Base-by-base conservation (phyloP, 2,329 filamentous ascomycete genomes). In the Aspergillus ustus region DNA sequence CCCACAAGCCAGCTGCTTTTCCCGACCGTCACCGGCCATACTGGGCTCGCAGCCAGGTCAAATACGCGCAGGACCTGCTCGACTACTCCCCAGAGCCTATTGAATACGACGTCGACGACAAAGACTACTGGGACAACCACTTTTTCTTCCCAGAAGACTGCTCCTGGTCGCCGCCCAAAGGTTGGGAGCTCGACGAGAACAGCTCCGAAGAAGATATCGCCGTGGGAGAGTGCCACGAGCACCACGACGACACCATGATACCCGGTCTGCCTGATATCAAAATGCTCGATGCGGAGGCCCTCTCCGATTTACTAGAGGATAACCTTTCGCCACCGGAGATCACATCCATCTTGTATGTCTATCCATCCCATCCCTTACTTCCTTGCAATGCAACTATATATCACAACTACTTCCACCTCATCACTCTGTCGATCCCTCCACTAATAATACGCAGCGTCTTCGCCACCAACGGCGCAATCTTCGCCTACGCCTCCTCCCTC, bases 81-180 rank as follows among this genome's bases (percentile, higher is more conserved):
- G 76, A 77, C 61, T 74, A 65, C 64, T 76, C 74, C 25, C 66
- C 75, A 67, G 74, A 79, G 48, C 77, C 77, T 37, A 76, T 80
- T 66, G 77, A 77, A 57, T 80, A 79, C 76, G 74, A 78, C 61
- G 67, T 77, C 73, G 69, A 77, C 68, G 77, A 80, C 68, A 69
- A 76, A 45, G 77, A 78, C 61, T 78, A 77, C 58, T 69, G 69
- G 60, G 77, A 80, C 52, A 80, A 79, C 62, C 77, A 72, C 60
- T 79, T 79, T 67, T 79, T 80, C 65, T 79, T 79, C 44, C 77
- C 77, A 9, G 77, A 80, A 67, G 77, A 80, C 62, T 79, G 75
- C 68, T 74, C 74, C 53, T 79, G 73, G 66, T 73, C 75, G 17
- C 75, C 76, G 15, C 70, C 73, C 4, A 72, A 71, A 57, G 70